Evolutionary conservation across 1,284 basidiomycete species (phyloP).

Genomic region (Ganoderma resinaceum): DNA sequence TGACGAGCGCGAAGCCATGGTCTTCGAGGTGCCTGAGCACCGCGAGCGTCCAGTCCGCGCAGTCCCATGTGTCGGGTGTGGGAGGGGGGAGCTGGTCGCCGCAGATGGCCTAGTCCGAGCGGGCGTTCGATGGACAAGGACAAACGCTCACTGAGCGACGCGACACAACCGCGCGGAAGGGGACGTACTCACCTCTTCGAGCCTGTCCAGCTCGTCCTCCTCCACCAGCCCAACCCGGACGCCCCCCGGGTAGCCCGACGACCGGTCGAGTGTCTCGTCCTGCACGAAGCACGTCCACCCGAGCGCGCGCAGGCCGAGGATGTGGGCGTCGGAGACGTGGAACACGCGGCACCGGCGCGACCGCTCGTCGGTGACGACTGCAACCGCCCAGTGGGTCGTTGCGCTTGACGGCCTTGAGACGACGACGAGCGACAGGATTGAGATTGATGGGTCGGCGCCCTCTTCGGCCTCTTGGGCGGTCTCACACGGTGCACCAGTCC

Average conservation of each 20-base stretch:
- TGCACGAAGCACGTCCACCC: background rate
- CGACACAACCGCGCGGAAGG: background rate
- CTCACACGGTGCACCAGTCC: background rate
- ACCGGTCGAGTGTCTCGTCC: background rate
- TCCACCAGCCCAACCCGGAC: slow-evolving; percentile 1
- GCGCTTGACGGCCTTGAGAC: background rate
- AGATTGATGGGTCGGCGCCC: background rate
- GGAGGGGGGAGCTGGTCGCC: background rate
- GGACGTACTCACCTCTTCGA: slow-evolving; percentile 4
- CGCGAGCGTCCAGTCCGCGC: slow-evolving; percentile 3
- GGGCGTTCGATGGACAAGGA: background rate
- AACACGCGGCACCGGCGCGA: slow-evolving; percentile 3
- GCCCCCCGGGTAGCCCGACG: background rate
- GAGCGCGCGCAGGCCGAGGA: background rate
- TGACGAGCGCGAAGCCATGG: background rate
- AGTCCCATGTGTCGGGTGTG: background rate
- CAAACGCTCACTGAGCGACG: background rate
- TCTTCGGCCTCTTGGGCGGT: background rate
- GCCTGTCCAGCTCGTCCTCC: background rate
- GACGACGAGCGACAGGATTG: background rate
- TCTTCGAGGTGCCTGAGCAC: background rate
- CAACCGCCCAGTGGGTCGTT: slow-evolving; percentile 3
- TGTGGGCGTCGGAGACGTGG: slow-evolving; percentile 1
- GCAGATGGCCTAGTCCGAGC: background rate
- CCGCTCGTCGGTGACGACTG: slow-evolving; percentile 3